phyloP scores from a whole-genome alignment of 2,329 filamentous ascomycete species.

The Aspergillus puulaauensis region DNA sequence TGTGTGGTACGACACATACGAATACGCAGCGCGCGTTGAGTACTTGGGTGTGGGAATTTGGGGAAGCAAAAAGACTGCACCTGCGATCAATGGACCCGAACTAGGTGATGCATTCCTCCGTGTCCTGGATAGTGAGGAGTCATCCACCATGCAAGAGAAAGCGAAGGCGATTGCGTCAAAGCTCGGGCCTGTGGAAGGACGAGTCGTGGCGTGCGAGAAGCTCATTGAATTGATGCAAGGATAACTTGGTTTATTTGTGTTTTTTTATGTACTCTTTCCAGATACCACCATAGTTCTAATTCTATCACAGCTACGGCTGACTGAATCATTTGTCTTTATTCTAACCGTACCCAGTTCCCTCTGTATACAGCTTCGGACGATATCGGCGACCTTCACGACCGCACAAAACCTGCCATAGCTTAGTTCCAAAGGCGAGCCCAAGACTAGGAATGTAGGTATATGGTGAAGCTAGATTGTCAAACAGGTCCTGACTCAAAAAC shows the following conservation, averaged over 20 bases:
- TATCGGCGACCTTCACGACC: background rate
- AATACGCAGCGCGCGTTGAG: constrained; percentile 46
- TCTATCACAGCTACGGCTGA: background rate
- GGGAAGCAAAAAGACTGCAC: constrained; percentile 37
- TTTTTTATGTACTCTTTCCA: background rate
- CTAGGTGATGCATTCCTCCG: constrained; percentile 26
- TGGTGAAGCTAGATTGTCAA: background rate
- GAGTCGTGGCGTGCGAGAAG: constrained; percentile 23
- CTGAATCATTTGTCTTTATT: background rate
- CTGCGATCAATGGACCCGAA: constrained; percentile 27
- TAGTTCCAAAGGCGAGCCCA: background rate
- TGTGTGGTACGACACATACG: constrained; percentile 49
- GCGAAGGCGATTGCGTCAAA: constrained; percentile 11
- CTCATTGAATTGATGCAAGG: constrained; percentile 10
- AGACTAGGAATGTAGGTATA: background rate
- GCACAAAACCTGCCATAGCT: background rate
- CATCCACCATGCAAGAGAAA: constrained; percentile 3
- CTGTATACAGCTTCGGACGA: background rate
- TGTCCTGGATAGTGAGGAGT: constrained; percentile 12
- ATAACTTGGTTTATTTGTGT: background rate
- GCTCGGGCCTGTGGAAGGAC: constrained; percentile 16
- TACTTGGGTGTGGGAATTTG: constrained; percentile 45
- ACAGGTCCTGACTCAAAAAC: background rate
- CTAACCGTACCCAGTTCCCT: background rate
- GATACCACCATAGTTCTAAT: background rate